Evolutionary conservation across 75 land plant species (phyloP), one percentile per base, ranked within the genome.

Genomic region (Sequoiadendron giganteum): DNA sequence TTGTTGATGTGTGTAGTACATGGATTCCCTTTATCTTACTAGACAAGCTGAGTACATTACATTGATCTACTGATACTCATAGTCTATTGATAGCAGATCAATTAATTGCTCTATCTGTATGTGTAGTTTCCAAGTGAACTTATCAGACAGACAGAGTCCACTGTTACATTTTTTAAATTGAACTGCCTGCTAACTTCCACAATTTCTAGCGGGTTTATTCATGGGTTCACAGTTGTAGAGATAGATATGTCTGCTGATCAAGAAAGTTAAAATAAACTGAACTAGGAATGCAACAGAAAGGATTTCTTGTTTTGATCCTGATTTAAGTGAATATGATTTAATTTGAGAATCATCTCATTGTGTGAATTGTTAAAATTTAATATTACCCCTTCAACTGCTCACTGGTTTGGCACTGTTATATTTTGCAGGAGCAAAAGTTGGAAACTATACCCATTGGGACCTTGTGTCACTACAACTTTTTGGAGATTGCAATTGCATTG

Each of bases 401-500:
- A 40, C 8, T 52, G 39, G 10, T 56, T 36, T 52, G 36, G 18
- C 9, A 52, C 39, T 32, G n/a, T 65, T 54, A 38, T 86, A 5
- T 85, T 83, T 86, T 89, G 88, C 91, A 92, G 94, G 88, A 86
- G 73, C 87, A 90, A 54, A 89, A 89, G 15, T 45, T 21, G 45
- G 25, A 78, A 49, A 90, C 85, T 58, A 83, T 86, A 18, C 87
- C 93, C 3, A 91, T 89, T 34, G 88, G 79, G 38, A 73, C 91
- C 10, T 78, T 91, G 49, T 92, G 91, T 81, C 91, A 94, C 85
- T 86, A 95, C 82, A 95, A 94, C 87, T 88, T 97, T 85, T 88
- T 95, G 90, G 94, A 93, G 85, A 93, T 92, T 54, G 19, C 90
- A 82, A 86, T 92, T 81, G 84, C 92, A 70, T 95, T 95, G 75